These are phyloP conservation scores for Stephania japonica DNA, from an alignment of 164 flowering plant genomes.

Conservation along the genomic window DNA sequence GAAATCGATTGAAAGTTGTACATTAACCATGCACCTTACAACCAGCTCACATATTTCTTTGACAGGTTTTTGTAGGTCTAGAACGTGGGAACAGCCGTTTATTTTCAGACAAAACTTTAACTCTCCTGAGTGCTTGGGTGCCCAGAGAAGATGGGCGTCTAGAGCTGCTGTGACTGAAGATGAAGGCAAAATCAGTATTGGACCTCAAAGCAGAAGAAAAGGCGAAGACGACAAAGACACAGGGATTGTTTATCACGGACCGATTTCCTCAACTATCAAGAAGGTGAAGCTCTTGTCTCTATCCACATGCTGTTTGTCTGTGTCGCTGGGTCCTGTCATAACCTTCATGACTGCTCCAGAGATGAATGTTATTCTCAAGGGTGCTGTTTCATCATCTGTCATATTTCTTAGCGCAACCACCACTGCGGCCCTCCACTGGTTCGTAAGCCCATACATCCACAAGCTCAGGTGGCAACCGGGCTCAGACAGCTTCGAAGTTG, in stretches of 20 bases:
- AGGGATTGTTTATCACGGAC: slow-evolving; percentile 63
- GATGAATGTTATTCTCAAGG: slow-evolving; percentile 79
- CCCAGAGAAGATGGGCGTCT: slow-evolving; percentile 61
- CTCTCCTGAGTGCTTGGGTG: slow-evolving; percentile 13
- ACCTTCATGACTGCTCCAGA: slow-evolving; percentile 87
- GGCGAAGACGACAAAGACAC: slow-evolving; percentile 41
- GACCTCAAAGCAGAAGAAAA: slow-evolving; percentile 43
- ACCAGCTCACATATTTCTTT: neutral
- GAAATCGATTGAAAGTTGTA: neutral
- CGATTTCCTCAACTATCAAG: slow-evolving; percentile 87
- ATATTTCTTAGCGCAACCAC: slow-evolving; percentile 89
- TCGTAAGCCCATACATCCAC: slow-evolving; percentile 90
- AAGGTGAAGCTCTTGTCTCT: slow-evolving; percentile 93
- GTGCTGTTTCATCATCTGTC: slow-evolving; percentile 84
- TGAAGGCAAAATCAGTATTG: slow-evolving; percentile 71
- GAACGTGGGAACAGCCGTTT: slow-evolving; percentile 17
- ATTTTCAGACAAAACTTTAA: slow-evolving; percentile 12
- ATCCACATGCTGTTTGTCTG: slow-evolving; percentile 93
- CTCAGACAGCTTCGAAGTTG: slow-evolving; percentile 79
- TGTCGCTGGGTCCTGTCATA: slow-evolving; percentile 85
- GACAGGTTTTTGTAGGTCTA: slow-evolving; percentile 34
- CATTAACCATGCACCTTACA: neutral
- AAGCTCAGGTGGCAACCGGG: slow-evolving; percentile 91
- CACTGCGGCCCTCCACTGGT: slow-evolving; percentile 91
- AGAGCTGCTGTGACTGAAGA: slow-evolving; percentile 36